Evolutionary conservation across 164 flowering plant species (phyloP).

Genomic region (Chimonanthus praecox): DNA sequence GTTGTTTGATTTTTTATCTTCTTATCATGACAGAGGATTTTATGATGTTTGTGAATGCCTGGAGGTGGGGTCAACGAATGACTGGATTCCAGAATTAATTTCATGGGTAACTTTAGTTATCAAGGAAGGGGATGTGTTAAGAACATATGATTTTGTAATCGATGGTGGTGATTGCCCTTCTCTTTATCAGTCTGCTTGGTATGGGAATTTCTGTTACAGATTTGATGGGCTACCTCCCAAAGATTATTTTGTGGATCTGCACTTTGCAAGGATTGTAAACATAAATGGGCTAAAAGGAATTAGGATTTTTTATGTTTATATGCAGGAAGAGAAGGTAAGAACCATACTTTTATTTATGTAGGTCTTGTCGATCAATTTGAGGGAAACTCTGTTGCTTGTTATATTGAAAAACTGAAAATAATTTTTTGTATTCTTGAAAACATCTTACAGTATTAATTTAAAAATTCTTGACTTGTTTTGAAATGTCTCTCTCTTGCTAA

Average conservation of each 20-base stretch:
- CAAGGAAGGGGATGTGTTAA: slow-evolving; percentile 59
- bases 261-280: slow-evolving; percentile 69
- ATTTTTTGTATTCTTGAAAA: too few relatives aligned
- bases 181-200: slow-evolving; percentile 15
- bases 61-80: slow-evolving; percentile 38
- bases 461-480: neutral
- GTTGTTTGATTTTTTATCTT: neutral
- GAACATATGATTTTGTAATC: slow-evolving; percentile 47
- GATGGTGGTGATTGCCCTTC: slow-evolving; percentile 49
- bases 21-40: slow-evolving; percentile 37
- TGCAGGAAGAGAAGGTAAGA: slow-evolving; percentile 81
- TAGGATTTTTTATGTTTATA: slow-evolving; percentile 67
- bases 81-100: slow-evolving; percentile 17
- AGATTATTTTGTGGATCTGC: slow-evolving; percentile 69
- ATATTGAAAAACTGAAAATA: too few relatives aligned
- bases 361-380: too few relatives aligned
- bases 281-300: slow-evolving; percentile 76
- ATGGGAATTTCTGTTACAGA: slow-evolving; percentile 54
- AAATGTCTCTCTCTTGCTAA: neutral
- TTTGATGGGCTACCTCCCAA: slow-evolving; percentile 47
- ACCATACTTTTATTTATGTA: neutral
- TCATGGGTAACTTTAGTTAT: slow-evolving; percentile 3
- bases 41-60: slow-evolving; percentile 18
- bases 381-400: too few relatives aligned
- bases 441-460: too few relatives aligned